phyloP scores from a whole-genome alignment of 2,329 filamentous ascomycete genomes.

The Pseudogymnoascus sp. region DNA sequence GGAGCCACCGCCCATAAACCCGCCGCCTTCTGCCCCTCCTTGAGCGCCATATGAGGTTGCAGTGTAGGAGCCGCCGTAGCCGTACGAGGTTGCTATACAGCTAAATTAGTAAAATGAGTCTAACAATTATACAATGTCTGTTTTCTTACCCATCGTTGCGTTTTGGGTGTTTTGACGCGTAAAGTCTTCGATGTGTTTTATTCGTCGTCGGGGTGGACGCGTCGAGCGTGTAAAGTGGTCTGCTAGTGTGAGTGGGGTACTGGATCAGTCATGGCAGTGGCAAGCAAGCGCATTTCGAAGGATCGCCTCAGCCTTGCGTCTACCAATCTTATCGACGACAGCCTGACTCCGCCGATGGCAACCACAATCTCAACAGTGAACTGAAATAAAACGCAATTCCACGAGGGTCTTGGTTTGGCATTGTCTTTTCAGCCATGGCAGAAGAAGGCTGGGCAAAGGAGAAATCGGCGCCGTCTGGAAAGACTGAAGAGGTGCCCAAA shows the following conservation, averaged over 20 bases:
- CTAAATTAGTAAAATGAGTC: background rate
- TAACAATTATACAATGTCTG: background rate
- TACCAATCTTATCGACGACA: background rate
- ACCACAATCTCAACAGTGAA: background rate
- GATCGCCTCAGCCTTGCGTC: constrained; percentile 5
- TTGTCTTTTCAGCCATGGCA: constrained; percentile 15
- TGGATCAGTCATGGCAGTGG: background rate
- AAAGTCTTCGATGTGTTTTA: background rate
- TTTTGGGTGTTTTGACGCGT: constrained; percentile 9
- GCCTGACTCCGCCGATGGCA: background rate
- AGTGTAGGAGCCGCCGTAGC: constrained; percentile 23
- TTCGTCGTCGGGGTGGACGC: constrained; percentile 11
- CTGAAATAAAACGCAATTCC: background rate
- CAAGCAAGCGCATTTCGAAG: background rate
- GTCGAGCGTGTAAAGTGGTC: constrained; percentile 17
- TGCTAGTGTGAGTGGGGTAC: constrained; percentile 2
- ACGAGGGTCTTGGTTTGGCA: background rate
- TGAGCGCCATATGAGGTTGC: constrained; percentile 36
- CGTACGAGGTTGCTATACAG: constrained; percentile 23
- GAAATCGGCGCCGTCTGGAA: background rate
- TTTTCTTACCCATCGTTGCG: constrained; percentile 15
- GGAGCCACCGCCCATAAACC: constrained; percentile 52
- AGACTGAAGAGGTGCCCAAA: constrained; percentile 19
- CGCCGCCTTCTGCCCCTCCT: constrained; percentile 52
- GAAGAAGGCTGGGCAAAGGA: constrained; percentile 9